Conservation (phyloP, 2,329 filamentous ascomycete species). For the Neonectria magnoliae region DNA sequence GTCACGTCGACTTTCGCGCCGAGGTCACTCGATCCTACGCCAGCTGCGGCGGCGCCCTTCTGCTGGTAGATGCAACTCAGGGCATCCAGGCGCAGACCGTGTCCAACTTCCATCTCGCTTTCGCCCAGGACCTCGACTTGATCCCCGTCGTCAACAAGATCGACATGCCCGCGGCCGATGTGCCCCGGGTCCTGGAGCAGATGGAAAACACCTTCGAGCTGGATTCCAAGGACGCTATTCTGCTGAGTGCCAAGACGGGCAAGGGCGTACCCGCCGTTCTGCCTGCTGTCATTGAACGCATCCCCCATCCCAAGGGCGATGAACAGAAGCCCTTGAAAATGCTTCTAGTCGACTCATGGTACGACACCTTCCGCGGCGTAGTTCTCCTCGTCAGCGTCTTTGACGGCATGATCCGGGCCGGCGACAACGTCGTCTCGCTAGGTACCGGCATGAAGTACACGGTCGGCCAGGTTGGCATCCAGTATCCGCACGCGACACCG, state of each 20-base stretch:
- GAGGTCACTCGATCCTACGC: slow-evolving; percentile 97
- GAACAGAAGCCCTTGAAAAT: slow-evolving; percentile 78
- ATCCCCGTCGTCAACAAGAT: slow-evolving; percentile 98
- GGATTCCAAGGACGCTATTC: slow-evolving; percentile 74
- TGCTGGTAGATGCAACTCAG: slow-evolving; percentile 95
- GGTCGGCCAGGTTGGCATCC: slow-evolving; percentile 96
- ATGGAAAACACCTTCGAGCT: slow-evolving; percentile 89
- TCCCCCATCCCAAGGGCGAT: slow-evolving; percentile 84
- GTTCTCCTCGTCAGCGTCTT: slow-evolving; percentile 92
- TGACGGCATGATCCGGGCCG: slow-evolving; percentile 83
- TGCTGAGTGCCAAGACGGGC: slow-evolving; percentile 93
- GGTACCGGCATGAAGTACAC: slow-evolving; percentile 90
- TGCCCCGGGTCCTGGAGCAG: slow-evolving; percentile 86
- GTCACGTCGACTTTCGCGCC: slow-evolving; percentile 96
- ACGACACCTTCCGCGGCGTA: slow-evolving; percentile 94
- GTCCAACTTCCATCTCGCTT: slow-evolving; percentile 97
- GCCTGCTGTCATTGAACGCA: slow-evolving; percentile 84
- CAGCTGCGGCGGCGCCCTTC: slow-evolving; percentile 89
- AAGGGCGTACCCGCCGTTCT: slow-evolving; percentile 85
- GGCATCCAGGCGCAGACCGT: slow-evolving; percentile 98
- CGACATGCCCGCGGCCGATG: slow-evolving; percentile 88
- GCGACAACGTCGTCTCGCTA: slow-evolving; percentile 87
- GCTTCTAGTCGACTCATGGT: slow-evolving; percentile 97
- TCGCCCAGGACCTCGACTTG: slow-evolving; percentile 86
- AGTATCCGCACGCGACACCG: slow-evolving; percentile 88